Evolutionary conservation across 441 rosid species (phyloP), one percentile per base, ranked within the genome.

Genomic region (Rhodomyrtus psidioides): DNA sequence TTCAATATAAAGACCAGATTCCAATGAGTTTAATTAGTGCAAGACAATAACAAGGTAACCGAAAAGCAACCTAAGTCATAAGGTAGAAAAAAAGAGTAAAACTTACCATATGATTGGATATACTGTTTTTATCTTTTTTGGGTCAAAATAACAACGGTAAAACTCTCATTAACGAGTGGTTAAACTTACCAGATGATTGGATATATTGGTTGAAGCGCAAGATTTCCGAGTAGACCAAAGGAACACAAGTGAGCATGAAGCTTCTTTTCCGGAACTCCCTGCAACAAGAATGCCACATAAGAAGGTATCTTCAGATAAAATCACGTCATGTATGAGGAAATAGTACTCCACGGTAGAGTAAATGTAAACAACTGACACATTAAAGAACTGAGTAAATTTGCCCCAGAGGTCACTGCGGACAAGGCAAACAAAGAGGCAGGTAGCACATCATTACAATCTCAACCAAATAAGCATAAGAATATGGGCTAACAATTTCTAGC

Each of bases 331-430:
- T n/a, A n/a, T n/a, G n/a, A n/a, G n/a, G n/a, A n/a, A n/a, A n/a
- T n/a, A n/a, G n/a, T 28, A 60, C 14, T 60, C 70, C 70, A 3
- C 46, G 2, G 0, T 19, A 34, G 26, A 65, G 26, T 34, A 34
- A 17, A 34, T 26, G 5, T 19, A 34, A 60, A 28, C 42, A 7
- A 60, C 44, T 9, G 15, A 65, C 21, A 0, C 76, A 34, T 65
- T 19, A 34, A 34, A 65, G 14, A 65, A 65, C 0, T 65, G 7
- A 42, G 19, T 9, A 9, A 0, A 42, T 34, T 19, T 10, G 26
- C 49, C 76, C 46, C 2, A 34, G 0, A 34, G 0, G n/a, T 65
- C 26, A 65, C 15, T 0, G 5, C 1, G 19, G n/a, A 34, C 15
- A 9, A 65, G 5, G 46, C 76, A 34, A 65, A 34, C 49, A 34